Evolutionary conservation across 495 filamentous ascomycete species (phyloP), one percentile per base, ranked within the genome.

Genomic region (Aspergillus bridgeri): DNA sequence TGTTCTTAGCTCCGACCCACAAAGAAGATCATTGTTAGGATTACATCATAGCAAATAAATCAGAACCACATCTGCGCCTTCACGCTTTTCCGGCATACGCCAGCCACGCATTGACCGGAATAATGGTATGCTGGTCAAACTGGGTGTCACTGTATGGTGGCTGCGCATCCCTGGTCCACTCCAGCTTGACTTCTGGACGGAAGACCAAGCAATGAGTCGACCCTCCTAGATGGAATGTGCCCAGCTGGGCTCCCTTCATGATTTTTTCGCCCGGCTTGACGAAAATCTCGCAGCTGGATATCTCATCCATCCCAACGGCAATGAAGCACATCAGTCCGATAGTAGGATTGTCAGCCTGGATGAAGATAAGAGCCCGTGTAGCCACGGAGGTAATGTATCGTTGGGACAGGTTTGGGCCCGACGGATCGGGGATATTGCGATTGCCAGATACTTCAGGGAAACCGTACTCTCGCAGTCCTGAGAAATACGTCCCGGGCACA

Each of bases 401-500:
- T 61, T 83, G 80, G 5, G 79, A 75, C 43, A 77, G 77, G 23
- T 75, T 61, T 0, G 59, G 56, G 7, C 53, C 57, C 18, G 48
- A 56, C 21, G 69, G 65, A 42, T 76, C 68, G 4, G 61, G 52
- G 18, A 51, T 51, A 21, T 38, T 51, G 6, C 6, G 22, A 17
- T 51, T 20, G 0, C 29, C 51, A 22, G 42, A 42, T 17, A 25
- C 20, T 5, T 33, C 46, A n/a, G 57, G 62, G 50, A 77, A 70
- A 3, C 68, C 74, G 33, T 80, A 68, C 59, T 74, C 76, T 0
- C 78, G 68, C 6, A 75, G 74, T 61, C 83, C 81, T 48, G 77
- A 78, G 65, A 79, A 88, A 69, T 87, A 88, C 0, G 83, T 85
- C 8, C 86, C 86, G 17, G 73, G 69, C 5, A 70, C 42, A 8